phyloP scores from a whole-genome alignment of 768 basidiomycete species.

The Cubamyces lactineus region DNA sequence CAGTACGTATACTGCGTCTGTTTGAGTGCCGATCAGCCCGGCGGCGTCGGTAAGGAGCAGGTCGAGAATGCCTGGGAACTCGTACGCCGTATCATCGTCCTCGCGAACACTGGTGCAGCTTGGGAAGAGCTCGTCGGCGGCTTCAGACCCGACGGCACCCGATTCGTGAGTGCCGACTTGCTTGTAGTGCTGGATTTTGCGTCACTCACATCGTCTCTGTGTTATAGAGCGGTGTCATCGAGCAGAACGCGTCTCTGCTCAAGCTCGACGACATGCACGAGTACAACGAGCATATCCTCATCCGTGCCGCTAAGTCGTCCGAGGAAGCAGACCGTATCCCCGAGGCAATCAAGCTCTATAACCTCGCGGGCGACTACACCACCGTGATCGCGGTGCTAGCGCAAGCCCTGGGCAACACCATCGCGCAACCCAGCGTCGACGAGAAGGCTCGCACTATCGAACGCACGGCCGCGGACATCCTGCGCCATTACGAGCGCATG shows the following conservation, averaged over 20 bases:
- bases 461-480: constrained; percentile 74
- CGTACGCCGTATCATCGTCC: constrained; percentile 74
- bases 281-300: constrained; percentile 82
- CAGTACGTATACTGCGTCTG: constrained; percentile 93
- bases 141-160: constrained; percentile 85
- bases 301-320: constrained; percentile 79
- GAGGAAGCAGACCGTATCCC: constrained; percentile 83
- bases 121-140: constrained; percentile 98
- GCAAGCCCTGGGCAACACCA: constrained; percentile 81
- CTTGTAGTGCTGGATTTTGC: neutral
- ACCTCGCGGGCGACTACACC: constrained; percentile 88
- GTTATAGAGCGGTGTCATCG: constrained; percentile 79
- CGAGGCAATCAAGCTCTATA: constrained; percentile 95
- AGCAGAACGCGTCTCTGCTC: constrained; percentile 78
- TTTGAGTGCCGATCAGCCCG: constrained; percentile 72
- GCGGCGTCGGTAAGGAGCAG: constrained; percentile 81
- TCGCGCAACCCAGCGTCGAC: constrained; percentile 60
- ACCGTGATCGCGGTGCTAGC: constrained; percentile 90
- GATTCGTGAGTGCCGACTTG: constrained; percentile 63
- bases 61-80: constrained; percentile 81
- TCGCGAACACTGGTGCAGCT: constrained; percentile 74
- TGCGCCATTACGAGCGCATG: constrained; percentile 79
- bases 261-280: constrained; percentile 65
- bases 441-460: constrained; percentile 72
- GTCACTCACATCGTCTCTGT: neutral